Evolutionary conservation across 2,329 filamentous ascomycete species (phyloP), one percentile per base, ranked within the genome.

Genomic region (Monilinia vaccinii-corymbosi): DNA sequence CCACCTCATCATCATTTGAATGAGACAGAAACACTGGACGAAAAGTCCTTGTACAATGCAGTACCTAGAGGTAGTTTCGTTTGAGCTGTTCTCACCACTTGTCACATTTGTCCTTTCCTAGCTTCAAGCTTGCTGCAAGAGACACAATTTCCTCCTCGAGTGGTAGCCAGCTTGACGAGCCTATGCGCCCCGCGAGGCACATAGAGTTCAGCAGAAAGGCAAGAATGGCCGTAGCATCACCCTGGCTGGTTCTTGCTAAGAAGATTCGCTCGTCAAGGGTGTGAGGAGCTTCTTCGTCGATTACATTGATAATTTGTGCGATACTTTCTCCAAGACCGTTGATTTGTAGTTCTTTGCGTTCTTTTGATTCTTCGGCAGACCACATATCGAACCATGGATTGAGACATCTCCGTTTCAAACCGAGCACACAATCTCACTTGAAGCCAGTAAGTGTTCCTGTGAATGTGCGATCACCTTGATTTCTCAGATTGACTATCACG

Each of bases 361-460:
- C 65, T n/a, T 76, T 69, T 1, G 70, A 75, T 60, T 77, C 69
- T 21, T 70, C 65, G 1, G 75, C 69, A 52, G 77, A 76, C 71
- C 73, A 77, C 44, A 80, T 73, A 65, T 82, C 78, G 66, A 81
- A 82, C 79, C 79, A 82, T 65, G 80, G 77, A 82, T 65, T 80
- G 77, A 23, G 60, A 64, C 18, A 74, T 71, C 25, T 38, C 21
- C 8, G 16, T 9, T 34, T 28, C 21, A 8, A 49, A 28, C 6
- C 60, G 21, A 44, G 67, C 28, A 25, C 11, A 53, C 1, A n/a
- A 32, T 48, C 25, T n/a, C 46, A n/a, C 18, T 32, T 48, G 28
- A 32, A 10, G 46, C 25, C 8, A 11, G 46, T 5, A 46, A n/a
- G 46, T n/a, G 2, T 48, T 32, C 31, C 25, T n/a, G 44, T 10